Base-by-base conservation (phyloP, 805 yeast species). In the Starmerella asiatica region DNA sequence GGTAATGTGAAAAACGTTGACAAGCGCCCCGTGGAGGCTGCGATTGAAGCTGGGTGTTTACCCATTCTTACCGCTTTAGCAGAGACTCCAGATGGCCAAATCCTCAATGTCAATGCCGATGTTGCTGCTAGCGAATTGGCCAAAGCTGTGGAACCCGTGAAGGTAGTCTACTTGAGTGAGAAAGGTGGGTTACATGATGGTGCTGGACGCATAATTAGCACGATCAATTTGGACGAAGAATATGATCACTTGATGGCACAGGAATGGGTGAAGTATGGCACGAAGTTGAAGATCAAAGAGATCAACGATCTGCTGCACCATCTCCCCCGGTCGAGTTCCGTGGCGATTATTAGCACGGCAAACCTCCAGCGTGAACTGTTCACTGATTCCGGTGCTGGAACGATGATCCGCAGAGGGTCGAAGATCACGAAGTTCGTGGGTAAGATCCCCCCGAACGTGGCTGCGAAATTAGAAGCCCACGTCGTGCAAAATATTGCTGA, bases 371-470 rank as follows among this genome's bases (percentile, higher is more conserved):
- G 88, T 60, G 99, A 91, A 63, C 73, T 91, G 56, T 91, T 91
- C 65, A 91, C 99, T 30, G 98, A 91, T 61, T 80, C 94, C 15
- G 99, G 99, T 62, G 99, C 98, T 23, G 99, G 99, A 57, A 91
- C 99, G 34, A 70, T 91, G 67, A 85, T 91, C 54, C 80, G 98
- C 71, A 77, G 98, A 62, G 99, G 99, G 47, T 83, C 88, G 66
- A 84, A 83, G 64, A 70, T 91, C 50, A 60, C 79, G 42, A 45
- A 58, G 27, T 75, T 84, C 58, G 70, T 73, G 54, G 71, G 79
- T 18, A 32, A 36, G 33, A 49, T 64, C 21, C 53, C 56, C 34
- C 94, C 82, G 56, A 64, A 75, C 39, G 71, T 91, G 51, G 73
- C 94, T 62, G 58, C 69, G 36, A 91, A 85, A 17, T 68, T 91